Evolutionary conservation across 148 eudicot genomes (phyloP), one percentile per base, ranked within the genome.

Genomic region (Agrostemma githago): DNA sequence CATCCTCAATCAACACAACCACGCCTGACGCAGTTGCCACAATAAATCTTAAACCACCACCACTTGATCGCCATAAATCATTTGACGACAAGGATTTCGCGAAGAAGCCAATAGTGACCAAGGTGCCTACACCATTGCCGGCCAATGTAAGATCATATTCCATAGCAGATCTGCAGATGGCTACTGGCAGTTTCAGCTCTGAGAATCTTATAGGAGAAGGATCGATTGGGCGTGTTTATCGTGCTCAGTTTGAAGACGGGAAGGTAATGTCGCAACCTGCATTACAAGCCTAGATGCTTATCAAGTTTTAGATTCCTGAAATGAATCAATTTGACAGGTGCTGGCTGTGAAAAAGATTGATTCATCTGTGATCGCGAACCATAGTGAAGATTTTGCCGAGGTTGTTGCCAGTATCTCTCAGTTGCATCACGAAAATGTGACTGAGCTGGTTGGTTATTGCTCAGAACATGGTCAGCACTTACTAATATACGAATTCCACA

Each of bases 321-420:
- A 75, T 77, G 62, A 71, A 43, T 70, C 46, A 37, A 70, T 41
- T 41, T 60, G 67, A 20, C 79, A 95, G 99, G 96, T 90, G 75
- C 85, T 92, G 69, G 99, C 99, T 48, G 97, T 95, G 77, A 95
- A 92, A 85, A 95, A 95, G 83, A 86, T 95, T 74, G 87, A 89
- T 70, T 80, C 94, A 17, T 83, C 94, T 56, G 86, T 83, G 56
- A 71, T 95, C 65, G 72, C 88, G 70, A 85, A 73, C 80, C 79
- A 81, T 60, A 75, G 87, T 10, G 94, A 84, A 80, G 91, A 92
- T 81, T 92, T 95, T 73, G 80, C 91, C 5, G 92, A 84, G 54
- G 83, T 89, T 63, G 96, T 90, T 70, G 88, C 97, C 0, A 86
- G 81, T 71, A 83, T 92, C 78, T 92, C 97, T 42, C 75, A 74